These are phyloP conservation scores for Candida verbasci DNA, from an alignment of 805 yeast species.

Conservation along the genomic window DNA sequence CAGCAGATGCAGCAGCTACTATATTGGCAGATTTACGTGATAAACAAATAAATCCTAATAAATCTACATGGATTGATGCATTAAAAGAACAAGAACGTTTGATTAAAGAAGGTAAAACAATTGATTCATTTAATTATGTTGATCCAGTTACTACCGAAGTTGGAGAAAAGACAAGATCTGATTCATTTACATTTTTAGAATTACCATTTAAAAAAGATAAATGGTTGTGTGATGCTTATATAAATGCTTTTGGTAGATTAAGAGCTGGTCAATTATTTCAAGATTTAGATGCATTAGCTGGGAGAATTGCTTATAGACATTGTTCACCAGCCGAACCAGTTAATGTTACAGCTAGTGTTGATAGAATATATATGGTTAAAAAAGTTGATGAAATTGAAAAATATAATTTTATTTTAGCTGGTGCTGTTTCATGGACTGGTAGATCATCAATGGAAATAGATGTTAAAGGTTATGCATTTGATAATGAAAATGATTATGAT, in stretches of 20 bases:
- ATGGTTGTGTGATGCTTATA: slow-evolving; percentile 80
- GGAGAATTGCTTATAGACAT: slow-evolving; percentile 88
- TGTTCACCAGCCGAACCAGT: slow-evolving; percentile 95
- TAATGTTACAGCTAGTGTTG: slow-evolving; percentile 93
- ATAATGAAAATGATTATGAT: slow-evolving; percentile 48
- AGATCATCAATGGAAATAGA: slow-evolving; percentile 93
- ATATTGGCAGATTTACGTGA: slow-evolving; percentile 59
- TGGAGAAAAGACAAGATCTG: slow-evolving; percentile 68
- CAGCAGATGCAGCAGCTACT: slow-evolving; percentile 75
- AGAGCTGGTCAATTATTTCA: slow-evolving; percentile 92
- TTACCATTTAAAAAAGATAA: slow-evolving; percentile 83
- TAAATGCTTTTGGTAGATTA: slow-evolving; percentile 86
- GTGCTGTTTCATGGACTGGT: slow-evolving; percentile 94
- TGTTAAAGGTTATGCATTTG: slow-evolving; percentile 80
- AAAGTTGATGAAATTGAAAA: slow-evolving; percentile 73
- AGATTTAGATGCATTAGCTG: slow-evolving; percentile 91
- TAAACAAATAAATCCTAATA: slow-evolving; percentile 37
- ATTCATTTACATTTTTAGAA: slow-evolving; percentile 65
- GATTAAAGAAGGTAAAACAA: slow-evolving; percentile 64
- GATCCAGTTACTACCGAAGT: slow-evolving; percentile 69
- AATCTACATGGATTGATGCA: slow-evolving; percentile 86
- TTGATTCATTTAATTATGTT: slow-evolving; percentile 67
- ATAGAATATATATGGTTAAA: slow-evolving; percentile 81
- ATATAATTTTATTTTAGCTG: slow-evolving; percentile 78
- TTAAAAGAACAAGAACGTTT: slow-evolving; percentile 68